phyloP scores from a whole-genome alignment of 2,329 filamentous ascomycete genomes.

The Talaromyces islandicus region DNA sequence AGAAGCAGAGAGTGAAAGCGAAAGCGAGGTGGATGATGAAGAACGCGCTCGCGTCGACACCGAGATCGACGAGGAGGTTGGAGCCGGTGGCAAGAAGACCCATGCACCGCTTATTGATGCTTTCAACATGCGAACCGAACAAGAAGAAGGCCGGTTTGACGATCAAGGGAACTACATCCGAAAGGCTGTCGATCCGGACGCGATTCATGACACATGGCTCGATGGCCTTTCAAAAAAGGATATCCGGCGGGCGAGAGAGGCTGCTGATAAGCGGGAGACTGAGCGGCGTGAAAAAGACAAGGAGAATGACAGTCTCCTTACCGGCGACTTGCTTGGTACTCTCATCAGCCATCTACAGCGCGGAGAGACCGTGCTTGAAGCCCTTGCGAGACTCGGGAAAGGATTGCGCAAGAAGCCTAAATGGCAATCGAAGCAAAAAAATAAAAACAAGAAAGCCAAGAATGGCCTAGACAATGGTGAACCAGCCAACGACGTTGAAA shows the following conservation, averaged over 20 bases:
- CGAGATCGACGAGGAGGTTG: slow-evolving; percentile 80
- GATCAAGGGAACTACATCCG: slow-evolving; percentile 85
- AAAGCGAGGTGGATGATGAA: slow-evolving; percentile 59
- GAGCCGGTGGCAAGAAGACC: slow-evolving; percentile 81
- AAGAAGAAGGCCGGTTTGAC: slow-evolving; percentile 90
- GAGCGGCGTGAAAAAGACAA: slow-evolving; percentile 66
- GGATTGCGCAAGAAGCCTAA: slow-evolving; percentile 54
- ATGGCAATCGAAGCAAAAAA: slow-evolving; percentile 57
- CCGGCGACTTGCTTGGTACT: slow-evolving; percentile 64
- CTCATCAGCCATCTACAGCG: slow-evolving; percentile 69
- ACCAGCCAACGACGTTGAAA: slow-evolving; percentile 56
- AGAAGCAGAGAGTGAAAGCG: slow-evolving; percentile 51
- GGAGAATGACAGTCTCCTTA: slow-evolving; percentile 67
- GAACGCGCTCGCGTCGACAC: slow-evolving; percentile 65
- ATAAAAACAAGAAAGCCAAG: slow-evolving; percentile 43
- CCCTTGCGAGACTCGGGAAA: slow-evolving; percentile 73
- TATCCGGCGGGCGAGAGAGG: slow-evolving; percentile 79
- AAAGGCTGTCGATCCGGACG: slow-evolving; percentile 82
- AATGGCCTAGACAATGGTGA: slow-evolving; percentile 25
- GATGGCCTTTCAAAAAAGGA: slow-evolving; percentile 91
- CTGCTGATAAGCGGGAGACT: slow-evolving; percentile 76
- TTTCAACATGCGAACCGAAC: slow-evolving; percentile 86
- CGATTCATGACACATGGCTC: slow-evolving; percentile 86
- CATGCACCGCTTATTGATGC: slow-evolving; percentile 92
- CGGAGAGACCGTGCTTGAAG: slow-evolving; percentile 82